Percentiles rank a stretch among this genome's conserved stretches.
phyloP scores from a whole-genome alignment of 371 early-diverging fungal species.

The Syncephalastrum contaminatum region DNA sequence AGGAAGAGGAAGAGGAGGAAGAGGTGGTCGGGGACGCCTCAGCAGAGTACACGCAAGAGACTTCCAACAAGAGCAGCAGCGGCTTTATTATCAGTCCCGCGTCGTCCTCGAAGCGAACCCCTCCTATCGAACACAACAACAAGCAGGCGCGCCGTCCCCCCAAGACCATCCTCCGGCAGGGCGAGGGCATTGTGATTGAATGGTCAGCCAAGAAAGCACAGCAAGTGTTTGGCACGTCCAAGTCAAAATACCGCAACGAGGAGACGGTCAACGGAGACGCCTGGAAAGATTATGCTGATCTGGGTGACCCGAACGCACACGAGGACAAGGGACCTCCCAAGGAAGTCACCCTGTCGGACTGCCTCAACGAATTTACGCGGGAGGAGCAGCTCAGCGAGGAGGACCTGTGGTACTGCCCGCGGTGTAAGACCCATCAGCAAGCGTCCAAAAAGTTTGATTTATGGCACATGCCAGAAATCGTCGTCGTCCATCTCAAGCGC shows the following conservation, averaged over 20 bases:
- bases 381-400: conserved; percentile 61
- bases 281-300: conserved; percentile 28
- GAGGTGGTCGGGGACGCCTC: conserved; percentile 22
- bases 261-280: conserved; percentile 19
- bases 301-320: conserved; percentile 18
- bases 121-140: neutral
- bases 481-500: conserved; percentile 68
- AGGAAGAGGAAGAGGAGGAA: neutral
- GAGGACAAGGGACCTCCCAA: conserved; percentile 15
- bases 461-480: conserved; percentile 52
- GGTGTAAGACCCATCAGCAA: conserved; percentile 54
- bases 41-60: neutral
- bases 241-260: conserved; percentile 1
- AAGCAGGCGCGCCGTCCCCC: neutral
- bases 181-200: conserved; percentile 37
- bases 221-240: conserved; percentile 27
- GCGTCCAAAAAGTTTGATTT: conserved; percentile 60
- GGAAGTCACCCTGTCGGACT: conserved; percentile 43
- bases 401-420: conserved; percentile 67
- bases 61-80: conserved; percentile 1
- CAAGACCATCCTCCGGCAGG: conserved; percentile 17
- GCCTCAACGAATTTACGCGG: conserved; percentile 61
- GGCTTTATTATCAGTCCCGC: conserved; percentile 5
- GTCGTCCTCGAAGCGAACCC: neutral
- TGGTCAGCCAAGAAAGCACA: conserved; percentile 29